Evolutionary conservation across 306 rosid species (phyloP), one percentile per base, ranked within the genome.

Genomic region (Lathyrus aphaca): DNA sequence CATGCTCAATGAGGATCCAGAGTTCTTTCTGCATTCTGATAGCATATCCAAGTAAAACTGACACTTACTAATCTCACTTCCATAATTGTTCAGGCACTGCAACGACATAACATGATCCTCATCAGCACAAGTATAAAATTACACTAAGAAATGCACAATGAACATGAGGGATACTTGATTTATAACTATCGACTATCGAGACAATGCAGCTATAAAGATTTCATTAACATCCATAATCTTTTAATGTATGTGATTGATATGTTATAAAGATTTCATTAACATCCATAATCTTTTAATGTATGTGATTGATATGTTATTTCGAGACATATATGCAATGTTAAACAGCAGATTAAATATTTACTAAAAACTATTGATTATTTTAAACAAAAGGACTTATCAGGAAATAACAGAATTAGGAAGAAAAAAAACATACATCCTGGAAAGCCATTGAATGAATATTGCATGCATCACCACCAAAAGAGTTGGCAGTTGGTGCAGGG

Each of bases 1-100:
- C 1, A 84, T 87, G 57, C 45, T 83, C 86, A 93, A 71, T 50
- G 77, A 11, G 44, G 86, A 69, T n/a, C 94, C 83, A 39, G 90
- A 77, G 81, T 87, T 86, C 82, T 51, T 88, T 75, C 86, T 85
- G 85, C 96, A 92, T 74, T 90, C 91, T 1, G 91, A 79, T 50
- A 92, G 80, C 96, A 90, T 88, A 61, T 92, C 98, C 87, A 92
- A 88, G 90, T 93, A 93, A 72, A 90, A 93, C 80, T 90, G 98
- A 72, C 98, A 93, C 88, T 82, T 93, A 85, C 96, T 84, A 17
- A 93, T 83, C 55, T 93, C 98, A 71, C 73, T 86, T 46, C 91
- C 96, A 7, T 75, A 88, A 77, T 54, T 44, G 81, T 66, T 93
- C 71, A 93, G 44, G 76, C 98, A 93, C 98, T 93, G 87, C 91